Percentiles rank a stretch among this genome's conserved stretches.
Evolutionary conservation across 352 stramenopile species (phyloP).

Genomic region (Pythium plurisporium): DNA sequence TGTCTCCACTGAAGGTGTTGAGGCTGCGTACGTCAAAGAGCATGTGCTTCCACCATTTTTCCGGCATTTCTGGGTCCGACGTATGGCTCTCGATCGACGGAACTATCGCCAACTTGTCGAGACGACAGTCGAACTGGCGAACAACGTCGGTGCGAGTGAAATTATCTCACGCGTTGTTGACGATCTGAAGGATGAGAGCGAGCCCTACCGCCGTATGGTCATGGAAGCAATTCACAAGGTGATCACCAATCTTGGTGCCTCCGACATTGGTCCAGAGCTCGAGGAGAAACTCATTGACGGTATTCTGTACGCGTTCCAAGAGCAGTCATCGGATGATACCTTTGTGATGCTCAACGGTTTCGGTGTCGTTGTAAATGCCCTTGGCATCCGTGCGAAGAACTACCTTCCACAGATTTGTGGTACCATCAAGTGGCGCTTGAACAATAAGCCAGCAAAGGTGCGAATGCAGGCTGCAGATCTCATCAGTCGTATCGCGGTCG

Average conservation of each 20-base stretch:
- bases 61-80: constrained; percentile 97
- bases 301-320: constrained; percentile 99
- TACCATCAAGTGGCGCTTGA: constrained; percentile 99
- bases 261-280: constrained; percentile 95
- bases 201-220: constrained; percentile 99
- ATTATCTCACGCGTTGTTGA: constrained; percentile 97
- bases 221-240: constrained; percentile 99
- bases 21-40: constrained; percentile 96
- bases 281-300: constrained; percentile 99
- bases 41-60: constrained; percentile 99
- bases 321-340: constrained; percentile 93
- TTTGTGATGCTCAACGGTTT: constrained; percentile 98
- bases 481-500: constrained; percentile 96
- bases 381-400: constrained; percentile 96
- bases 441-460: constrained; percentile 98
- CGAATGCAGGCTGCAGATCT: constrained; percentile 99
- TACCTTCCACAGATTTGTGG: constrained; percentile 98
- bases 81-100: constrained; percentile 96
- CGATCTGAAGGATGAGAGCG: constrained; percentile 99
- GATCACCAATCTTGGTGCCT: constrained; percentile 95
- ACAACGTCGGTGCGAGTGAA: constrained; percentile 99
- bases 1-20: constrained; percentile 97
- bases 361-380: constrained; percentile 96
- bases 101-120: constrained; percentile 99
- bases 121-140: constrained; percentile 98